phyloP scores from a whole-genome alignment of 306 rosid species.

The Gleditsia sinensis region DNA sequence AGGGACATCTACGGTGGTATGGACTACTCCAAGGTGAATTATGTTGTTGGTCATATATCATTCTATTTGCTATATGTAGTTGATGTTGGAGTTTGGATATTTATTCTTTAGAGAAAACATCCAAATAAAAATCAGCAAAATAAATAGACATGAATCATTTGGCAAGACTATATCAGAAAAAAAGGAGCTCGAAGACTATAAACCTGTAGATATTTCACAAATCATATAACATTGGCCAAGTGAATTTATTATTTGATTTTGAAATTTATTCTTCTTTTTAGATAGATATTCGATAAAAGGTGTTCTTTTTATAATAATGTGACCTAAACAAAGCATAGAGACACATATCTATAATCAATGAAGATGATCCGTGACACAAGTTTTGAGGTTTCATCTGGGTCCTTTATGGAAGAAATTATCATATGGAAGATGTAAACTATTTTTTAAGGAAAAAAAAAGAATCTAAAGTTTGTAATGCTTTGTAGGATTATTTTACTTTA shows the following conservation, averaged over 20 bases:
- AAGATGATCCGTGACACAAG: background rate
- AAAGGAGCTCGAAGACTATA: slow-evolving; percentile 78
- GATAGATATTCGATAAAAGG: background rate
- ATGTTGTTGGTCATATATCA: slow-evolving; percentile 15
- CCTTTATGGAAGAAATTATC: too few relatives aligned
- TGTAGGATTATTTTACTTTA: slow-evolving; percentile 12
- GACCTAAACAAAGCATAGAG: background rate
- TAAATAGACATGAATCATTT: slow-evolving; percentile 12
- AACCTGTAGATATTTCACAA: slow-evolving; percentile 89
- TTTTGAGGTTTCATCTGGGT: background rate
- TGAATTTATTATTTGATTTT: slow-evolving; percentile 33
- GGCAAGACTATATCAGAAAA: slow-evolving; percentile 78
- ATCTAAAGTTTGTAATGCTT: background rate
- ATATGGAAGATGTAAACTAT: too few relatives aligned
- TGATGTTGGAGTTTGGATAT: background rate
- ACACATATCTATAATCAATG: background rate
- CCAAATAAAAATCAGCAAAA: background rate
- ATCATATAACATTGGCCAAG: slow-evolving; percentile 93
- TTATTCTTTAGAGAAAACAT: background rate
- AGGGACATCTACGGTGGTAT: slow-evolving; percentile 92
- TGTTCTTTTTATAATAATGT: background rate
- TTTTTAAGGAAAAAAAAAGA: background rate
- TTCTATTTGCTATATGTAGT: background rate
- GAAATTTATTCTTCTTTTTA: background rate
- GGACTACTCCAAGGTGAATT: slow-evolving; percentile 81